A percentile compares a stretch with the other conserved stretches of the same genome.
phyloP scores from a whole-genome alignment of 257 asterid species.

The Ligustrum vulgare region DNA sequence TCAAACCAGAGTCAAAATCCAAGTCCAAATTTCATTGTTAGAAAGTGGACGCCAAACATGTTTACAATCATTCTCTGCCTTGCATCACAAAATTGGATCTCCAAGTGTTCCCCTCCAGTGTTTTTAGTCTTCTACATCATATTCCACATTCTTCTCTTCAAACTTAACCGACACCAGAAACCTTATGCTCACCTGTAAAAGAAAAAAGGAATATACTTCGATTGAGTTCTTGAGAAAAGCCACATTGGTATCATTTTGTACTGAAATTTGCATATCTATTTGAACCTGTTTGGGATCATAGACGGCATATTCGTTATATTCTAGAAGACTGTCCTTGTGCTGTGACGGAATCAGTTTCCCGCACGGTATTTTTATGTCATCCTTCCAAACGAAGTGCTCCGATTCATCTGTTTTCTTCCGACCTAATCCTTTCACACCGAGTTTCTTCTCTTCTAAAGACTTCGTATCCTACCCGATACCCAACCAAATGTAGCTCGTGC shows the following conservation, averaged over 20 bases:
- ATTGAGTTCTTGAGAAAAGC: not conserved
- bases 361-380: constrained; percentile 73
- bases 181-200: constrained; percentile 59
- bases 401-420: constrained; percentile 69
- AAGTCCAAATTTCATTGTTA: not conserved
- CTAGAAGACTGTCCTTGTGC: constrained; percentile 61
- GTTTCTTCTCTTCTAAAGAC: constrained; percentile 57
- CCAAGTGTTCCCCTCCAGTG: not conserved
- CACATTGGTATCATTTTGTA: not conserved
- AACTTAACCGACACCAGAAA: constrained; percentile 75
- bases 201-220: not conserved
- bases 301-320: constrained; percentile 81
- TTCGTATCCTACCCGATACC: constrained; percentile 39
- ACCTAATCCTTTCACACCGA: constrained; percentile 67
- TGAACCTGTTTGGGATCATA: constrained; percentile 73
- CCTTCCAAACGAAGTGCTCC: constrained; percentile 80
- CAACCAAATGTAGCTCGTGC: no score
- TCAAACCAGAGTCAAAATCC: constrained; percentile 16
- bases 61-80: constrained; percentile 16
- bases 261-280: not conserved
- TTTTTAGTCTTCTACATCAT: constrained; percentile 37
- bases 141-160: constrained; percentile 66
- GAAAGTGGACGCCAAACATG: constrained; percentile 2
- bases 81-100: not conserved
- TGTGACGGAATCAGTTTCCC: constrained; percentile 61